phyloP scores from a whole-genome alignment of 176 grass and related monocot genomes.

The Secale cereale region DNA sequence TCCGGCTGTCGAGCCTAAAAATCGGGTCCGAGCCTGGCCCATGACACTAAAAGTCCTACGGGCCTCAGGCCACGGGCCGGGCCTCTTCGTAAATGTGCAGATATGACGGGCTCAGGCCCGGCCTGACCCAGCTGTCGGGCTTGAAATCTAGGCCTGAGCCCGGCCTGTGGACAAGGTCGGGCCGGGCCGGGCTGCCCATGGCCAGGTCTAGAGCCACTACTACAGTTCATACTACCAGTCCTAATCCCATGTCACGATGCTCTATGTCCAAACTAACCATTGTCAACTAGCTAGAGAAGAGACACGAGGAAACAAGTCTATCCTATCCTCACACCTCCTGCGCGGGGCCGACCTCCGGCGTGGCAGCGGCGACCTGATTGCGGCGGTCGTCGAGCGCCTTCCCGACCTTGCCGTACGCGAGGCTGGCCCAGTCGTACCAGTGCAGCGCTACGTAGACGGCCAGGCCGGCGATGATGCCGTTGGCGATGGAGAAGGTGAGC shows the following conservation, averaged over 20 bases:
- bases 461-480: conserved; percentile 67
- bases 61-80: too few species aligned
- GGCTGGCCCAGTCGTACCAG: conserved; percentile 41
- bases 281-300: not conserved
- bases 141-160: too few species aligned
- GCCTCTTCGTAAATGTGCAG: too few species aligned
- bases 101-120: too few species aligned
- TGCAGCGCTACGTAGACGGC: conserved; percentile 48
- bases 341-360: not conserved
- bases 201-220: too few species aligned
- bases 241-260: not conserved
- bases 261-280: too few species aligned
- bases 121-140: too few species aligned
- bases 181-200: too few species aligned
- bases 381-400: conserved; percentile 30
- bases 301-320: not conserved
- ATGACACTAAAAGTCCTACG: too few species aligned
- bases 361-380: conserved; percentile 34
- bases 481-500: conserved; percentile 71
- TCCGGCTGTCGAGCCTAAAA: too few species aligned
- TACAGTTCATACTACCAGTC: not conserved
- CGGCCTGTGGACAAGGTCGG: too few species aligned
- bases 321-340: not conserved
- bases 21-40: too few species aligned
- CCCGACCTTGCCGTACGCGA: not conserved